Conservation (phyloP, 2,329 filamentous ascomycete species). For the Aspergillus pseudoviridinutans region DNA sequence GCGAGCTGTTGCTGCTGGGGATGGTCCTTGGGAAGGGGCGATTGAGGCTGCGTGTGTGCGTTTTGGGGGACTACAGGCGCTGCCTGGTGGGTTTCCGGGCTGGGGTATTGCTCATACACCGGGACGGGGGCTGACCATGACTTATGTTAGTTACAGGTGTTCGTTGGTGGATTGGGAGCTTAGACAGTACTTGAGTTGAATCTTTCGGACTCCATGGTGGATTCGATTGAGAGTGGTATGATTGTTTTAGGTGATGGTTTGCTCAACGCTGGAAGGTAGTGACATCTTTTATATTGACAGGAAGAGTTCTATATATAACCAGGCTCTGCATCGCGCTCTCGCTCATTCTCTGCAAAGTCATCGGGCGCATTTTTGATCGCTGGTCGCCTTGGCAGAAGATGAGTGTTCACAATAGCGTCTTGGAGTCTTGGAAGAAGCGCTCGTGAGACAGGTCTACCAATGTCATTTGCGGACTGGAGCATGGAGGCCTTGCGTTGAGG, state of each 20-base stretch:
- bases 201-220: background rate
- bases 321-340: no score
- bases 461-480: background rate
- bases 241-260: background rate
- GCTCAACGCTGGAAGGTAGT: background rate
- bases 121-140: conserved; percentile 1
- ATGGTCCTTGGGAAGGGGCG: background rate
- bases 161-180: background rate
- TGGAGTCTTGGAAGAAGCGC: background rate
- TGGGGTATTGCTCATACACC: conserved; percentile 1
- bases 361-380: background rate
- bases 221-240: background rate
- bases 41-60: background rate
- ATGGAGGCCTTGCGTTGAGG: background rate
- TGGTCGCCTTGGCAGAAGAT: background rate
- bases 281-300: background rate
- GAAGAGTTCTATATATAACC: background rate
- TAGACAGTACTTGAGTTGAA: background rate
- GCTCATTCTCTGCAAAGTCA: background rate
- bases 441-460: background rate
- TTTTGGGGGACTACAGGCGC: background rate
- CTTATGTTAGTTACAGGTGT: background rate
- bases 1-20: background rate
- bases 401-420: background rate
- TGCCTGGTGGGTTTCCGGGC: background rate